Evolutionary conservation across 1,284 basidiomycete genomes (phyloP).

Genomic region (Irpex sp.): DNA sequence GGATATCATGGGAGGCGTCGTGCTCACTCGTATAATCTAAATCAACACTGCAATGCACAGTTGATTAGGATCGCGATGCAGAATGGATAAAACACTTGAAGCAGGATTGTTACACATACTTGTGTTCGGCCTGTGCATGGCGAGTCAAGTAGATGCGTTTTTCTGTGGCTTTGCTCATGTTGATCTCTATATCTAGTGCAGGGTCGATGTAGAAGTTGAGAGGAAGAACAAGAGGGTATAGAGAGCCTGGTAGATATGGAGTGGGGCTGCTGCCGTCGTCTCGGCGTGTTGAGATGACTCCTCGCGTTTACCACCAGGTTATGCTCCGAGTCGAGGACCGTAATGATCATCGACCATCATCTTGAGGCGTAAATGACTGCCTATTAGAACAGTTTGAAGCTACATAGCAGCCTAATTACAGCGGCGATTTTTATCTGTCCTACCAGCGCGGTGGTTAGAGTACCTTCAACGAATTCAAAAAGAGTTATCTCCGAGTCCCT

Average conservation of each 20-base stretch:
- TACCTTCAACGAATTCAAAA: too few relatives aligned
- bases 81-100: not conserved
- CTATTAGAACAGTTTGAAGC: too few relatives aligned
- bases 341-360: not conserved
- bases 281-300: not conserved
- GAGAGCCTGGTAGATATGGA: not conserved
- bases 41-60: conserved; percentile 17
- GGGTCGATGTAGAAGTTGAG: not conserved
- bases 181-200: not conserved
- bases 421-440: too few relatives aligned
- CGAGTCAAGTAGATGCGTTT: conserved; percentile 30
- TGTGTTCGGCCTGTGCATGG: conserved; percentile 31
- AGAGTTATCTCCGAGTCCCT: too few relatives aligned
- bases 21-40: conserved; percentile 25
- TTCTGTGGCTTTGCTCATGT: conserved; percentile 24
- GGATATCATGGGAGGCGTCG: too few relatives aligned
- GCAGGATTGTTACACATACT: conserved; percentile 18
- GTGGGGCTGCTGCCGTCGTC: not conserved
- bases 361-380: not conserved
- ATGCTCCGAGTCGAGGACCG: not conserved
- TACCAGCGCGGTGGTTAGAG: too few relatives aligned
- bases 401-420: too few relatives aligned
- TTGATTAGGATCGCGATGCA: not conserved
- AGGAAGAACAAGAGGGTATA: not conserved
- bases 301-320: not conserved